These are phyloP conservation scores for Colletotrichum lindemuthianum DNA, from an alignment of 2,329 filamentous ascomycete genomes.

Conservation along the genomic window DNA sequence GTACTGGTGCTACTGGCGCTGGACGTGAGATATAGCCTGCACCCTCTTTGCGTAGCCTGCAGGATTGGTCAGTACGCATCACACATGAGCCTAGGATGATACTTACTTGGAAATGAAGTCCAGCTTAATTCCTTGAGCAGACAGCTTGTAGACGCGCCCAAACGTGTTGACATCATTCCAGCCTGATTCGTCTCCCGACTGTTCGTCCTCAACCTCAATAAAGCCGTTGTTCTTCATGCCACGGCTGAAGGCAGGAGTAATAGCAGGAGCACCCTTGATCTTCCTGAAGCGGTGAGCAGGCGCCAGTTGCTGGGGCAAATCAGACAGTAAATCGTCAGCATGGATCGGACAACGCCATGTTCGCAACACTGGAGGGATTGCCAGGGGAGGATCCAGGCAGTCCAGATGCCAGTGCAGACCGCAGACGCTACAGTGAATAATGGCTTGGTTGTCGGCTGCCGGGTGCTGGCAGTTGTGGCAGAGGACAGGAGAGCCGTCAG, in stretches of 20 bases:
- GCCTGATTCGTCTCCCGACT: slow-evolving; percentile 63
- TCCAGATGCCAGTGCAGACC: slow-evolving; percentile 89
- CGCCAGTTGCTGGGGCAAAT: slow-evolving; percentile 64
- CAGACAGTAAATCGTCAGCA: slow-evolving; percentile 76
- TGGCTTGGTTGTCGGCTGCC: slow-evolving; percentile 71
- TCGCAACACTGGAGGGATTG: slow-evolving; percentile 78
- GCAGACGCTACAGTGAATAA: slow-evolving; percentile 89
- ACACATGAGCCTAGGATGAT: neutral
- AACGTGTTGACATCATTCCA: slow-evolving; percentile 70
- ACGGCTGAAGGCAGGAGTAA: slow-evolving; percentile 66
- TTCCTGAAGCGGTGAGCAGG: slow-evolving; percentile 71
- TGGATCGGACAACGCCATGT: slow-evolving; percentile 93
- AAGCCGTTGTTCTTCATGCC: slow-evolving; percentile 77
- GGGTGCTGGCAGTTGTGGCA: slow-evolving; percentile 80
- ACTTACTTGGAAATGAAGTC: slow-evolving; percentile 77
- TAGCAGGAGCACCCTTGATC: slow-evolving; percentile 63
- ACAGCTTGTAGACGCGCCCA: slow-evolving; percentile 72
- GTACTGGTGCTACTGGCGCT: slow-evolving; percentile 38
- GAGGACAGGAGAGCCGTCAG: slow-evolving; percentile 78
- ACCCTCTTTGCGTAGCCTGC: slow-evolving; percentile 49
- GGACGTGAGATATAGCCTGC: slow-evolving; percentile 48
- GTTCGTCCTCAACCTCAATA: slow-evolving; percentile 75
- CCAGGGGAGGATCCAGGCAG: slow-evolving; percentile 85
- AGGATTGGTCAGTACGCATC: slow-evolving; percentile 29
- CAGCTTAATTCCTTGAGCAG: slow-evolving; percentile 71